phyloP scores from a whole-genome alignment of 495 filamentous ascomycete species.

The Pyrenula aspistea region DNA sequence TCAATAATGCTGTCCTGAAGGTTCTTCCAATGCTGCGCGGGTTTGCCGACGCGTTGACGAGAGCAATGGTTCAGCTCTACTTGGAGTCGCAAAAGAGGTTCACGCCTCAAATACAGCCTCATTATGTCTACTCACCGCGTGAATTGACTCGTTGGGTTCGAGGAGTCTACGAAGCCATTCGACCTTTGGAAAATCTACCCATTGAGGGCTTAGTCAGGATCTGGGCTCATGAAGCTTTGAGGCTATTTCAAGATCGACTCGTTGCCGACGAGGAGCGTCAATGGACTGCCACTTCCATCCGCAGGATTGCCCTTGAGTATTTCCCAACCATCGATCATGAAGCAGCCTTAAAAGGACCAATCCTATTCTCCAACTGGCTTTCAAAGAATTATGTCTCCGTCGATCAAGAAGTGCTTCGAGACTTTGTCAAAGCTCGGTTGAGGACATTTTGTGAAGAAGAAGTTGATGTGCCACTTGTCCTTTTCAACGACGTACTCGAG shows the following conservation, averaged over 20 bases:
- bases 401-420: conserved; percentile 82
- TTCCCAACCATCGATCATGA: conserved; percentile 88
- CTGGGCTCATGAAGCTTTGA: conserved; percentile 94
- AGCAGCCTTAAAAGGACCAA: conserved; percentile 82
- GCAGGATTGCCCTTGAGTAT: conserved; percentile 72
- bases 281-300: conserved; percentile 83
- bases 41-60: conserved; percentile 86
- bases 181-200: conserved; percentile 73
- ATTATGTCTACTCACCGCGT: conserved; percentile 98
- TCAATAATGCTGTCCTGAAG: conserved; percentile 93
- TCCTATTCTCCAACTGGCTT: conserved; percentile 98
- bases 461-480: conserved; percentile 90
- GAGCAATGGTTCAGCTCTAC: conserved; percentile 96
- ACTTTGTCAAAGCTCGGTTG: conserved; percentile 93
- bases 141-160: conserved; percentile 95
- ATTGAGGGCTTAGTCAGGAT: conserved; percentile 91
- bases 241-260: conserved; percentile 92
- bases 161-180: conserved; percentile 92
- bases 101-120: conserved; percentile 89
- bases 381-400: conserved; percentile 97
- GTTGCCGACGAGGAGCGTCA: conserved; percentile 87
- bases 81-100: conserved; percentile 87
- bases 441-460: conserved; percentile 99
- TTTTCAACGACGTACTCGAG: conserved; percentile 97
- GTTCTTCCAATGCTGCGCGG: conserved; percentile 91